Percentiles rank a stretch among this genome's conserved stretches.
Conservation (phyloP, 2,329 filamentous ascomycete genomes). For the Sarocladium oryzae region DNA sequence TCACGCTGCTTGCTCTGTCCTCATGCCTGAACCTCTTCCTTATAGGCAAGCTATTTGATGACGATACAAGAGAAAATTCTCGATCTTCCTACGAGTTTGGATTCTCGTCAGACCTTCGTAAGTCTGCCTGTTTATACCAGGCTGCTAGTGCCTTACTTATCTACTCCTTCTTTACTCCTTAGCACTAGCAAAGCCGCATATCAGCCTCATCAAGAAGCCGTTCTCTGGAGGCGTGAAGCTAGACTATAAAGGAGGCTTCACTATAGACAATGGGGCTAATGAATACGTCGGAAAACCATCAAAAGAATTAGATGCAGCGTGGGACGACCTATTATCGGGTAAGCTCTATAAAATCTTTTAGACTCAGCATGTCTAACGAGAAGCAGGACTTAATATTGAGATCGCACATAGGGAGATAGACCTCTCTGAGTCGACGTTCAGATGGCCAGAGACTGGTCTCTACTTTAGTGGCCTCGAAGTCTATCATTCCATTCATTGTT, state of each 20-base stretch:
- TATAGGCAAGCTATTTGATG: not conserved
- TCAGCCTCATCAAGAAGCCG: not conserved
- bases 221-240: not conserved
- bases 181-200: not conserved
- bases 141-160: not conserved
- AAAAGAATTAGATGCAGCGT: not conserved
- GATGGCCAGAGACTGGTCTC: not conserved
- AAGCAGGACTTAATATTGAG: not conserved
- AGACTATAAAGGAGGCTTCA: not conserved
- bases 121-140: not conserved
- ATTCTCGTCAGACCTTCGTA: not conserved
- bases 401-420: not conserved
- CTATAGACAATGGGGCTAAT: not conserved
- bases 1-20: not conserved
- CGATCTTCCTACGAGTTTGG: not conserved
- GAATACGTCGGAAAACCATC: not conserved
- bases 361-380: no score
- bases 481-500: not conserved
- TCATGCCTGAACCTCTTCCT: not conserved
- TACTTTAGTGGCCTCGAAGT: not conserved
- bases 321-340: not conserved
- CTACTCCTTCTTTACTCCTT: no score
- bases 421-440: not conserved
- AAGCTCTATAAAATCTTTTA: not conserved
- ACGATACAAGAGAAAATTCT: not conserved